These are phyloP conservation scores for Exophiala bonariae DNA, from an alignment of 2,329 filamentous ascomycete species.

Conservation along the genomic window DNA sequence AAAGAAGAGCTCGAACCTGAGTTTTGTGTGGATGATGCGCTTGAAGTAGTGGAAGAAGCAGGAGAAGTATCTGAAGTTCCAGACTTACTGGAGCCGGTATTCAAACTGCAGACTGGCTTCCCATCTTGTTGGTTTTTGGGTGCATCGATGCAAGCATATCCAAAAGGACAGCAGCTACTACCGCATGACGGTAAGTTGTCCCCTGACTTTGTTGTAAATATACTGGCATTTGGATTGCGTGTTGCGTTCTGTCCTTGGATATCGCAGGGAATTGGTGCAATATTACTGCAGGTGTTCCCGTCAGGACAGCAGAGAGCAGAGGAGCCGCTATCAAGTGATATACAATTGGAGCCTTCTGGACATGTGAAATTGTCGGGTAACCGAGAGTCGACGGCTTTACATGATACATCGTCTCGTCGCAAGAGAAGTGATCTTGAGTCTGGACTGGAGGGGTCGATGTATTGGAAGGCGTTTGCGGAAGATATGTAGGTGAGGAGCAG, in stretches of 20 bases:
- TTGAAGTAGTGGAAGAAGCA: constrained; percentile 22
- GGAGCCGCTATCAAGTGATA: constrained; percentile 41
- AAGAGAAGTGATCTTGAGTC: constrained; percentile 7
- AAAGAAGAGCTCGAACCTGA: constrained; percentile 11
- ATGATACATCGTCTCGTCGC: constrained; percentile 20
- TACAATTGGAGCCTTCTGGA: constrained; percentile 39
- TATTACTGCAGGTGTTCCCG: constrained; percentile 41
- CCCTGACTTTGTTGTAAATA: constrained; percentile 45
- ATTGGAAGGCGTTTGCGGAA: constrained; percentile 11
- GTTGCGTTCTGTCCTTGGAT: constrained; percentile 42
- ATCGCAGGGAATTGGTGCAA: constrained; percentile 45
- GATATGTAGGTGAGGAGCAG: constrained; percentile 6
- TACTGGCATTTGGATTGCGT: constrained; percentile 34
- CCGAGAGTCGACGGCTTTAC: constrained; percentile 37
- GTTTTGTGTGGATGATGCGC: constrained; percentile 13
- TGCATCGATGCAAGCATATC: constrained; percentile 41
- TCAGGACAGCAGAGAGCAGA: constrained; percentile 49
- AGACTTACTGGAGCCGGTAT: constrained; percentile 24
- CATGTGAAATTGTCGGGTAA: constrained; percentile 48
- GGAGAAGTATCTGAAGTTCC: constrained; percentile 24
- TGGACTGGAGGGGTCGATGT: not conserved
- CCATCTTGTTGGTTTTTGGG: not conserved
- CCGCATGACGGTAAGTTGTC: constrained; percentile 43
- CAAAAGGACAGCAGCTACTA: constrained; percentile 46
- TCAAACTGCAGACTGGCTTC: constrained; percentile 18